A percentile compares a stretch with the other conserved stretches of the same genome.
Conservation (phyloP, 2,329 filamentous ascomycete genomes). For the Hypoxylon rubiginosum region DNA sequence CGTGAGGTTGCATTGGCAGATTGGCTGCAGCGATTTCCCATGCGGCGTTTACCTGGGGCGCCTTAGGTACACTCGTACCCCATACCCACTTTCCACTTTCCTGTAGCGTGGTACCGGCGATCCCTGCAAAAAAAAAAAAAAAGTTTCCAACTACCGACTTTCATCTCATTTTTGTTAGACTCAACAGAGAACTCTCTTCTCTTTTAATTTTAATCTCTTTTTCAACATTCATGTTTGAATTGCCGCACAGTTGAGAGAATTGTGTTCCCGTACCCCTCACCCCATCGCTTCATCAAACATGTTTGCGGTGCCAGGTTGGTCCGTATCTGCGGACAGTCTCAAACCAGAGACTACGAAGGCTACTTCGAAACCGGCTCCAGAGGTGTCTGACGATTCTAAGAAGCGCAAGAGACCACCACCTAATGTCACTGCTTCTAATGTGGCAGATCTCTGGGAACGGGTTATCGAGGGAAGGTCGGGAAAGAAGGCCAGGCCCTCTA, state of each 20-base stretch:
- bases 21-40: neutral
- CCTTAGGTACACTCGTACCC: conserved; percentile 3
- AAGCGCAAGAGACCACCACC: conserved; percentile 67
- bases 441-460: conserved; percentile 82
- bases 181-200: conserved; percentile 17
- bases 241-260: neutral
- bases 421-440: conserved; percentile 75
- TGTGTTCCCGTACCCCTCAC: neutral
- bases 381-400: conserved; percentile 54
- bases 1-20: neutral
- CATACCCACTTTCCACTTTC: conserved; percentile 9
- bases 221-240: neutral
- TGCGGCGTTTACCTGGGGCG: conserved; percentile 22
- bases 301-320: conserved; percentile 97
- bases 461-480: conserved; percentile 77
- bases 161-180: conserved; percentile 13
- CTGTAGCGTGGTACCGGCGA: conserved; percentile 12
- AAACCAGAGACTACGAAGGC: conserved; percentile 72
- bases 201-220: conserved; percentile 12
- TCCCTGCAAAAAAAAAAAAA: conserved; percentile 42
- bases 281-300: conserved; percentile 60
- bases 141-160: conserved; percentile 36
- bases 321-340: conserved; percentile 77
- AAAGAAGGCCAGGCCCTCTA: conserved; percentile 52
- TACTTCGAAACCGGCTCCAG: conserved; percentile 50